Percentiles rank a stretch among this genome's conserved stretches.
phyloP scores from a whole-genome alignment of 257 asterid species.

The Mitragyna speciosa region DNA sequence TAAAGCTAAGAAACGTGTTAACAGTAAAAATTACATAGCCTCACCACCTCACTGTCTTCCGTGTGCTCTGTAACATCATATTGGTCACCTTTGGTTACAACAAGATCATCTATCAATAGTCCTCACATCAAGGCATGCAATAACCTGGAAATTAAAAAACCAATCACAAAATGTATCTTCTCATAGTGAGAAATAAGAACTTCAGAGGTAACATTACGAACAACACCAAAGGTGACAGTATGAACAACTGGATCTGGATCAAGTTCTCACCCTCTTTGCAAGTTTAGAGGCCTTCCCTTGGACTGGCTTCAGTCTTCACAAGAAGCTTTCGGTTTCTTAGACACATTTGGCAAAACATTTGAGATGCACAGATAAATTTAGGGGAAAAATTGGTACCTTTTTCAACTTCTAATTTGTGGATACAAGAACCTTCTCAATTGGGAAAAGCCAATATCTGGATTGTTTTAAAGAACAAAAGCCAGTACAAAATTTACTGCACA shows the following conservation, averaged over 20 bases:
- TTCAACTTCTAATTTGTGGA: conserved; percentile 48
- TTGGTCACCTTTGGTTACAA: conserved; percentile 98
- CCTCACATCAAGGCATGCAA: conserved; percentile 99
- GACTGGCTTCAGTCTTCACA: conserved; percentile 74
- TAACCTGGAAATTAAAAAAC: conserved; percentile 61
- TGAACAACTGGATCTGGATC: background rate
- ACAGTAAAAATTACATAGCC: background rate
- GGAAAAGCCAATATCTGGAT: conserved; percentile 90
- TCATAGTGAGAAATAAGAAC: background rate
- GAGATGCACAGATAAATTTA: conserved; percentile 18
- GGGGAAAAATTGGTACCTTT: conserved; percentile 52
- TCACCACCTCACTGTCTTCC: conserved; percentile 78
- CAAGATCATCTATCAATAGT: conserved; percentile 77
- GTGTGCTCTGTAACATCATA: conserved; percentile 89
- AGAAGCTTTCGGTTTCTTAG: conserved; percentile 46
- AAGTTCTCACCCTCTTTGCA: conserved; percentile 81
- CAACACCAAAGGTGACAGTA: too few species aligned
- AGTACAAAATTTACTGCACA: background rate
- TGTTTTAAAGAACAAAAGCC: conserved; percentile 5
- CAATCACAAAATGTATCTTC: conserved; percentile 1
- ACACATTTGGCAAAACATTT: conserved; percentile 15
- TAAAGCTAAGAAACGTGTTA: background rate
- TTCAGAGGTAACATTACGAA: too few species aligned
- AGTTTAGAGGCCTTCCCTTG: conserved; percentile 78
- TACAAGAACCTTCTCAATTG: conserved; percentile 72